Evolutionary conservation across 208 protist genomes (phyloP).

Genomic region (Crithidia mellificae): DNA sequence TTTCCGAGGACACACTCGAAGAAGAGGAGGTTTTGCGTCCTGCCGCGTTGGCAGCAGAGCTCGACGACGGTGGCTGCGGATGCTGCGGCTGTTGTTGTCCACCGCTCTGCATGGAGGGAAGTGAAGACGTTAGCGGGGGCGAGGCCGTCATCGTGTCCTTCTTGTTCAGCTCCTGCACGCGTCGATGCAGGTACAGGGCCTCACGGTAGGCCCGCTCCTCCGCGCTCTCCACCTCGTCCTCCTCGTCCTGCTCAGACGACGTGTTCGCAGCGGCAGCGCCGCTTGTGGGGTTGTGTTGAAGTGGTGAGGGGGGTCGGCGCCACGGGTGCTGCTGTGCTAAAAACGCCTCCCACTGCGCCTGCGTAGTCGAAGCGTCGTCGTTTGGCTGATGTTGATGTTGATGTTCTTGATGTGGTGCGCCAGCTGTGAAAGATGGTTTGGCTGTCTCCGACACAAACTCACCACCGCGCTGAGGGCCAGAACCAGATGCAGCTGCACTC

Average conservation of each 20-base stretch:
- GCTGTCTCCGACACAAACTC: too few relatives aligned
- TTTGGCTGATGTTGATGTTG: not conserved
- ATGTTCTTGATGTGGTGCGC: not conserved
- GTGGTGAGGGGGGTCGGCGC: not conserved
- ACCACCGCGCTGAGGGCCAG: too few relatives aligned
- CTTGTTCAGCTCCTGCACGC: slow-evolving; percentile 14
- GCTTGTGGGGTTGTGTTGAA: too few relatives aligned
- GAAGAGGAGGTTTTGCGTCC: not conserved
- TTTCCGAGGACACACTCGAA: not conserved
- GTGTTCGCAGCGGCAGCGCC: too few relatives aligned
- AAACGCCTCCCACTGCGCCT: slow-evolving; percentile 21
- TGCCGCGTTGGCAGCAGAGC: too few relatives aligned
- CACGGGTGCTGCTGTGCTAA: slow-evolving; percentile 21
- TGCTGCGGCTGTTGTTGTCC: too few relatives aligned
- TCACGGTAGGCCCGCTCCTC: slow-evolving; percentile 25
- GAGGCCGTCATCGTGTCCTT: too few relatives aligned
- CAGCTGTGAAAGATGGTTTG: too few relatives aligned
- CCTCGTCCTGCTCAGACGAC: not conserved
- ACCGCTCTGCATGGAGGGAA: not conserved
- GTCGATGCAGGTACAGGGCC: slow-evolving; percentile 31
- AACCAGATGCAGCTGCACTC: too few relatives aligned
- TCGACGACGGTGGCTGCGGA: too few relatives aligned
- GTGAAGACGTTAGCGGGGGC: not conserved
- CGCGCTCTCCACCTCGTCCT: slow-evolving; percentile 7
- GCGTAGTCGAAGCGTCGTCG: not conserved